These are phyloP conservation scores for Zelonia costaricensis DNA, from an alignment of 208 protist species.

Conservation along the genomic window DNA sequence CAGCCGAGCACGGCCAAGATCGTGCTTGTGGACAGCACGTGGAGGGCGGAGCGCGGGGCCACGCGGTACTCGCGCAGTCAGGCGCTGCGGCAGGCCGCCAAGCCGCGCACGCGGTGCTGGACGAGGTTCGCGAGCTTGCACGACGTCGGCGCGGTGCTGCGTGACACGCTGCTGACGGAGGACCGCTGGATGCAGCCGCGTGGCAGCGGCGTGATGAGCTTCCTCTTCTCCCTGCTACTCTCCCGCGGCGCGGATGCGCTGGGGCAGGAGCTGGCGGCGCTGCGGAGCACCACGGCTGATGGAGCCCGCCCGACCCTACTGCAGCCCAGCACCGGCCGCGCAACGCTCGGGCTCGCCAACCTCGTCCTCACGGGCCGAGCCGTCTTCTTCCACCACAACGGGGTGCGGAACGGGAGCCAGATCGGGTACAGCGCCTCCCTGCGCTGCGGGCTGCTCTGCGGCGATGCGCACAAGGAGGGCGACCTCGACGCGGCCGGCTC, in stretches of 20 bases:
- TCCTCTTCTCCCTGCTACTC: slow-evolving; percentile 73
- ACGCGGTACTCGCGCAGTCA: slow-evolving; percentile 13
- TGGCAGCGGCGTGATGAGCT: slow-evolving; percentile 68
- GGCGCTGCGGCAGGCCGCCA: slow-evolving; percentile 14
- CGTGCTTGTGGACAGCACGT: slow-evolving; percentile 57
- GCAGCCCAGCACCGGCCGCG: slow-evolving; percentile 20
- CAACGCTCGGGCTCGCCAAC: slow-evolving; percentile 56
- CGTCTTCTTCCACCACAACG: slow-evolving; percentile 36
- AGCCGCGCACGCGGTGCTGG: slow-evolving; percentile 26
- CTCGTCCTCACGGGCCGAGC: slow-evolving; percentile 45
- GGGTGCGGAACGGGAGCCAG: slow-evolving; percentile 21
- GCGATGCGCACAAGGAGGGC: slow-evolving; percentile 8
- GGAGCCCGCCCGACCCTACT: slow-evolving; percentile 14
- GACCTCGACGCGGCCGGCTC: neutral
- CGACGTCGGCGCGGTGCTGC: slow-evolving; percentile 47
- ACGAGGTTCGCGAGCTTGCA: slow-evolving; percentile 34
- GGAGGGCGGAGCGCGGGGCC: slow-evolving; percentile 8
- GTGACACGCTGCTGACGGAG: slow-evolving; percentile 27
- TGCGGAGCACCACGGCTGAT: slow-evolving; percentile 14
- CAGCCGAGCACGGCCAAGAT: slow-evolving; percentile 60
- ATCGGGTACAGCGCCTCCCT: slow-evolving; percentile 33
- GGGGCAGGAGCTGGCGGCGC: slow-evolving; percentile 26
- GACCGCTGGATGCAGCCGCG: slow-evolving; percentile 55
- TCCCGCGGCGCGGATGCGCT: slow-evolving; percentile 53
- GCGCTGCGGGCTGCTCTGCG: slow-evolving; percentile 36